Base-by-base conservation (phyloP, 176 grass and related monocot genomes). In the Chloris gayana region DNA sequence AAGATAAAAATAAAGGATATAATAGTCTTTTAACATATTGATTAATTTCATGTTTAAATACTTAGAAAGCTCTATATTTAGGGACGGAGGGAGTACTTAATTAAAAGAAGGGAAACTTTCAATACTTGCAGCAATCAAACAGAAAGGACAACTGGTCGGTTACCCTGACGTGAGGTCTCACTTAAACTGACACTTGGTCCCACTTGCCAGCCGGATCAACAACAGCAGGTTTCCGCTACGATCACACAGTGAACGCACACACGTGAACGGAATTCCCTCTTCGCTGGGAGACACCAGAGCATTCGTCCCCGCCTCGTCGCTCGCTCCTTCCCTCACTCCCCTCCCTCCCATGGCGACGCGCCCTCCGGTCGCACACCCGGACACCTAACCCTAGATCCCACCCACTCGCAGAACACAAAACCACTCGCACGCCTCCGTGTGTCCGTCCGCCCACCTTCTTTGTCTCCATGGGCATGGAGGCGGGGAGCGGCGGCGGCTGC, bases 391-490 rank as follows among this genome's bases (percentile, higher is more conserved):
- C 82, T 79, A 85, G 88, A 76, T 80, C 79, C 67, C 37, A 14
- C 7, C 10, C 67, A 29, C 56, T 27, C 85, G 2, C 25, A 27
- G 61, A 29, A 19, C 68, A 30, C 67, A 47, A 8, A 8, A 10
- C 59, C 14, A 9, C 9, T 21, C 47, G 6, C n/a, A 4, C 80
- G 9, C 11, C n/a, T 19, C 37, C n/a, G 34, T 3, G 8, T 22
- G 35, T 6, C 57, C 57, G 64, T 64, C 30, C 54, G 2, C 82
- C 31, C 6, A 29, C 15, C 42, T 27, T 8, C 30, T 41, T 35
- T 21, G 9, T 15, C 69, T 15, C 73, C 6, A 97, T 91, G 92
- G 88, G 83, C 6, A 97, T 91, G 92, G 88, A 85, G 60, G n/a
- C 77, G 57, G 71, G 58, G 58, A 65, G 68, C 79, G 30, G 71